A percentile compares a stretch with the other conserved stretches of the same genome.
phyloP scores from a whole-genome alignment of 2,329 filamentous ascomycete species.

The Arthroderma sp. region DNA sequence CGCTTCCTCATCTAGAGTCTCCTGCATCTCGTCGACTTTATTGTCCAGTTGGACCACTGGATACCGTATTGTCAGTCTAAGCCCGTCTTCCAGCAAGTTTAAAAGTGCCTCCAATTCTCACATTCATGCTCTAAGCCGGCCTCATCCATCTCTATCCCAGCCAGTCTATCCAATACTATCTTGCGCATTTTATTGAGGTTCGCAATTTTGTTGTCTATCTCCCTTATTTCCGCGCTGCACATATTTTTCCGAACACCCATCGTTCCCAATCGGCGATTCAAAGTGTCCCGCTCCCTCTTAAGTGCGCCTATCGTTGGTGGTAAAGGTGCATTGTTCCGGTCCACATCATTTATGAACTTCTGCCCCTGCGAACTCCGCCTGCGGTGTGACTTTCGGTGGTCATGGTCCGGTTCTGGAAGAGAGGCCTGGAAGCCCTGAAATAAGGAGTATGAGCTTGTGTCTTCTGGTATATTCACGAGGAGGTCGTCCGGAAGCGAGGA shows the following conservation, averaged over 20 bases:
- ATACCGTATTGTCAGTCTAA: no score
- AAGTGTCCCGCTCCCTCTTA: conserved; percentile 63
- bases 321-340: conserved; percentile 41
- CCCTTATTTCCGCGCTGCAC: conserved; percentile 88
- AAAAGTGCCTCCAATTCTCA: conserved; percentile 31
- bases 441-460: conserved; percentile 74
- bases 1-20: conserved; percentile 38
- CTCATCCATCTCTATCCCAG: conserved; percentile 80
- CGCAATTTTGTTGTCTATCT: conserved; percentile 93
- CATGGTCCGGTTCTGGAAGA: conserved; percentile 53
- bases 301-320: conserved; percentile 59
- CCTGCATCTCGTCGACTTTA: conserved; percentile 49
- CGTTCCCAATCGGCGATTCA: conserved; percentile 82
- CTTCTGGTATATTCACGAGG: conserved; percentile 74
- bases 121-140: conserved; percentile 76
- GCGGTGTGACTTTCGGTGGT: conserved; percentile 54
- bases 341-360: conserved; percentile 52
- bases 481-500: conserved; percentile 83
- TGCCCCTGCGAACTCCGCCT: conserved; percentile 60
- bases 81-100: not conserved
- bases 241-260: conserved; percentile 90
- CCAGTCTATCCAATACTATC: conserved; percentile 78
- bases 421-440: conserved; percentile 95
- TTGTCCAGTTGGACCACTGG: conserved; percentile 46
- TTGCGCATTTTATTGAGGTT: conserved; percentile 87